Percentiles rank a stretch among this genome's conserved stretches.
Evolutionary conservation across 2,329 filamentous ascomycete genomes (phyloP).

Genomic region (Hypoxylon sp.): DNA sequence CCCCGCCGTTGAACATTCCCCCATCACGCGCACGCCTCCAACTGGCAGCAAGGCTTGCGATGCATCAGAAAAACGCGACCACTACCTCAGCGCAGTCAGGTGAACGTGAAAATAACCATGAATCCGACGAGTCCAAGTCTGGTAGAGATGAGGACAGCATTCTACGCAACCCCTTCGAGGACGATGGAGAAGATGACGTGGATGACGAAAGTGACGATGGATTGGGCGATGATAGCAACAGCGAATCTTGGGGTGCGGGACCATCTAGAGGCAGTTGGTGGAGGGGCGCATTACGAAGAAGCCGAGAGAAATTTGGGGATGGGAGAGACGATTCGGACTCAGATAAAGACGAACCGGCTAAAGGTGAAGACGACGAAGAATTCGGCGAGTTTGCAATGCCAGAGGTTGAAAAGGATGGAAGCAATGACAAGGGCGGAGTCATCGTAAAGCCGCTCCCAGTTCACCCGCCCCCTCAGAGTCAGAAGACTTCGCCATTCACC

Average conservation of each 20-base stretch:
- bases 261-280: conserved; percentile 64
- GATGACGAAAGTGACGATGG: conserved; percentile 62
- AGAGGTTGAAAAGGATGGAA: conserved; percentile 62
- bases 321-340: conserved; percentile 61
- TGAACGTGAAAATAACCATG: conserved; percentile 59
- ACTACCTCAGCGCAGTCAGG: conserved; percentile 59
- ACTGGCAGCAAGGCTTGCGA: conserved; percentile 87
- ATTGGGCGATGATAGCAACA: conserved; percentile 55
- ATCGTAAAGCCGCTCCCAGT: conserved; percentile 70
- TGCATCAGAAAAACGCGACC: conserved; percentile 76
- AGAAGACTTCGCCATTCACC: conserved; percentile 60
- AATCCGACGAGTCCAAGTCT: conserved; percentile 53
- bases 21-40: conserved; percentile 90
- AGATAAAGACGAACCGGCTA: conserved; percentile 55
- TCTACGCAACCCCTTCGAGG: conserved; percentile 57
- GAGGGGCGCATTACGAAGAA: conserved; percentile 59
- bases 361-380: conserved; percentile 64
- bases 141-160: conserved; percentile 43
- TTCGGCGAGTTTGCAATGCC: conserved; percentile 79
- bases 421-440: conserved; percentile 52
- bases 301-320: conserved; percentile 58
- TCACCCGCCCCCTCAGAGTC: conserved; percentile 62
- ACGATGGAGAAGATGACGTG: conserved; percentile 68
- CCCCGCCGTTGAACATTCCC: conserved; percentile 84
- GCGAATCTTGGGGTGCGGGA: conserved; percentile 54